Evolutionary conservation across 2,329 filamentous ascomycete genomes (phyloP), one percentile per base, ranked within the genome.

Genomic region (Ophiosphaerella korrae): DNA sequence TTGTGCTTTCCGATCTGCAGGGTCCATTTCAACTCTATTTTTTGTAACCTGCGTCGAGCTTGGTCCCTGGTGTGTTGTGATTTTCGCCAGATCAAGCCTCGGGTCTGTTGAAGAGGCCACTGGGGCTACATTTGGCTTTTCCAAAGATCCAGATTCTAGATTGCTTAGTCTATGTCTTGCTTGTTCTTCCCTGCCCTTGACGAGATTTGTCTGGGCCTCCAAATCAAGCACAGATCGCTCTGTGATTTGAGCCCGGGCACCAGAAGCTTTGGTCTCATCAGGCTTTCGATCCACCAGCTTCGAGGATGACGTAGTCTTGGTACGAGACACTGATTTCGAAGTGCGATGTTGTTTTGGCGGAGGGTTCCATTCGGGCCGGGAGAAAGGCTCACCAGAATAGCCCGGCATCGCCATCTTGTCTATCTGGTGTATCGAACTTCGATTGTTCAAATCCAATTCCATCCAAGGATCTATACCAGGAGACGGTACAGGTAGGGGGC

Each of bases 391-490:
- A 7, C 63, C 70, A 9, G 53, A 63, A 12, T 64, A 62, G 12
- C 67, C 62, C 2, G 70, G 70, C 42, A 74, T 41, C 2, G 69
- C 68, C 63, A 72, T 66, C 43, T 61, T 66, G 46, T 74, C 68
- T 42, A 68, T 55, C 14, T 60, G 58, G 3, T 57, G 61, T 46
- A 67, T 60, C 7, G 66, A 64, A 38, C 63, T 71, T 16, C 66
- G 56, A 33, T 71, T 23, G 39, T 42, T 52, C n/a, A 66, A 50
- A 5, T 62, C 56, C 57, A 70, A 55, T 69, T 62, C 56, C 56
- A 70, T 56, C 71, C 70, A 74, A 3, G 63, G 66, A 48, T 74
- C 67, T 14, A 48, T 36, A 31, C 45, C 45, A 5, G 69, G 65
- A 1, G 71, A 72, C 9, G 65, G 63, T 52, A 64, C 56, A 2